Conservation (phyloP, 2,329 filamentous ascomycete species). For the Trichoderma endophyticum region DNA sequence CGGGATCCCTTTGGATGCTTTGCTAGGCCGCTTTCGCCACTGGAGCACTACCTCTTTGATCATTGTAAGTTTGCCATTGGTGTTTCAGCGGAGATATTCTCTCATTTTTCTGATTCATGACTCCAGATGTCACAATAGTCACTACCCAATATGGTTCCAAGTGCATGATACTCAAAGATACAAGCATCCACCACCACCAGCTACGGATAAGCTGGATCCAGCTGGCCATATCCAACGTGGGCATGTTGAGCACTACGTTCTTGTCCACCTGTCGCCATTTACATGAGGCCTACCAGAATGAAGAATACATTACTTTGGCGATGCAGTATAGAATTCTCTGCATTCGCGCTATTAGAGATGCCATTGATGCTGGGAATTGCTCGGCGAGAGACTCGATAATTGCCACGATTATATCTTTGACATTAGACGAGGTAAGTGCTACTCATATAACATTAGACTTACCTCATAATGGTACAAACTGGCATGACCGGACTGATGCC, state of each 20-base stretch:
- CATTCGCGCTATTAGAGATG: not conserved
- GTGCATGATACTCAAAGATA: not conserved
- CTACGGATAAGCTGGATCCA: not conserved
- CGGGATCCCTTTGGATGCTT: not conserved
- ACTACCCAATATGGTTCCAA: not conserved
- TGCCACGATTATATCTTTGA: not conserved
- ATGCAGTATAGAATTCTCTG: not conserved
- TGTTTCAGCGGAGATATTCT: not conserved
- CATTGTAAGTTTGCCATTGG: not conserved
- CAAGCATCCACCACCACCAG: not conserved
- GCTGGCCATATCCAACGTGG: not conserved
- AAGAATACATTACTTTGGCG: not conserved
- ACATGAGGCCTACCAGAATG: not conserved
- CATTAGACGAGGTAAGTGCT: not conserved
- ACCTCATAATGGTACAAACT: not conserved
- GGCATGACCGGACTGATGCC: too few relatives aligned
- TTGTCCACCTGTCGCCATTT: not conserved
- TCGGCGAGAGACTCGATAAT: not conserved
- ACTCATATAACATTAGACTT: not conserved
- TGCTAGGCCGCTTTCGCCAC: not conserved
- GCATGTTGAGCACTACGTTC: not conserved
- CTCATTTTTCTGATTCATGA: not conserved
- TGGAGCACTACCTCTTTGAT: slow-evolving; percentile 1
- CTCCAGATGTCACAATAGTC: not conserved
- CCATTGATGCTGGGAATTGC: not conserved